These are phyloP conservation scores for Zymoseptoria pseudotritici DNA, from an alignment of 2,329 filamentous ascomycete genomes.

Conservation along the genomic window DNA sequence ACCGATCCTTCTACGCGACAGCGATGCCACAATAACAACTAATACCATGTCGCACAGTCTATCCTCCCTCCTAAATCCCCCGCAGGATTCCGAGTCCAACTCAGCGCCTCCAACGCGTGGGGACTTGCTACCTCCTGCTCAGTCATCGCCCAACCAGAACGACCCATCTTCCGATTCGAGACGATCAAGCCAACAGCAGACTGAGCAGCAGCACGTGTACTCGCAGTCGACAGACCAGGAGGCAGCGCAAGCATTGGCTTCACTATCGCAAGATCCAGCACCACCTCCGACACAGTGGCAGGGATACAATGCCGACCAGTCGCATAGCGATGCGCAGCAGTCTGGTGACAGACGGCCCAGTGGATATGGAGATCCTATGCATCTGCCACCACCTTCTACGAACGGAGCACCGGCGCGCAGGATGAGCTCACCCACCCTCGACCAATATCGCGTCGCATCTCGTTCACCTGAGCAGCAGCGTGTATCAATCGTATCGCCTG, in stretches of 20 bases:
- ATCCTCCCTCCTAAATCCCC: conserved; percentile 33
- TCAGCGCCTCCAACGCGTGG: conserved; percentile 15
- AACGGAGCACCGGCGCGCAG: conserved; percentile 25
- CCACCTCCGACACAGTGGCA: conserved; percentile 19
- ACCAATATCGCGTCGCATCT: conserved; percentile 41
- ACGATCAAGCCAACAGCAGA: conserved; percentile 8
- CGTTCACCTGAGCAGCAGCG: conserved; percentile 38
- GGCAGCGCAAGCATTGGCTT: conserved; percentile 32
- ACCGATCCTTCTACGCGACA: neutral
- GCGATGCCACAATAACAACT: conserved; percentile 13
- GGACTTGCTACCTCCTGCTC: conserved; percentile 10
- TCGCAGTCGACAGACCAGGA: conserved; percentile 28
- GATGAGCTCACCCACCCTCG: conserved; percentile 38
- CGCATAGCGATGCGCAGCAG: conserved; percentile 12
- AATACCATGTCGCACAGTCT: conserved; percentile 21
- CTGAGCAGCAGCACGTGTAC: conserved; percentile 8
- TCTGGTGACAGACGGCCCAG: conserved; percentile 25
- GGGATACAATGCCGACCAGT: conserved; percentile 10
- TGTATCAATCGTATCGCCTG: conserved; percentile 28
- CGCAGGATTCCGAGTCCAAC: conserved; percentile 13
- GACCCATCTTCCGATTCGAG: conserved; percentile 15
- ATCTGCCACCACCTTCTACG: conserved; percentile 32
- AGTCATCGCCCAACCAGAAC: conserved; percentile 7
- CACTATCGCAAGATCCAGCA: conserved; percentile 22
- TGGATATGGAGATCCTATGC: conserved; percentile 32